These are phyloP conservation scores for Exsudoporus frostii DNA, from an alignment of 768 basidiomycete species.

Conservation along the genomic window DNA sequence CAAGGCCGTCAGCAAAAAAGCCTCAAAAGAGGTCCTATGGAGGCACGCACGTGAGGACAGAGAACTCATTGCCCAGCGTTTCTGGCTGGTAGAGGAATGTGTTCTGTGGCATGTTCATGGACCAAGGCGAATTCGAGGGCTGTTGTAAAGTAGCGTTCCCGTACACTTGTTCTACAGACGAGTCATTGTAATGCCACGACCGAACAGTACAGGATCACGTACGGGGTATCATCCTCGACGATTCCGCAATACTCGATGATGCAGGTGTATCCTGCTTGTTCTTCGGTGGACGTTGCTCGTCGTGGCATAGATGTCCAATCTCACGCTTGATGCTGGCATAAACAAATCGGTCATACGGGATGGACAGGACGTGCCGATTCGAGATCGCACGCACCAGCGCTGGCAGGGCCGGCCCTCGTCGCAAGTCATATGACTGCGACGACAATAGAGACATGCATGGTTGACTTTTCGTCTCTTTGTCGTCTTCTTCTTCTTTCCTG, in stretches of 20 bases:
- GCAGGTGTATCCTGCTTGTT: constrained; percentile 39
- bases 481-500: constrained; percentile 40
- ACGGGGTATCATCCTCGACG: constrained; percentile 34
- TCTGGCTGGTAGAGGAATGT: constrained; percentile 71
- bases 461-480: constrained; percentile 81
- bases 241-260: constrained; percentile 28
- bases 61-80: constrained; percentile 77
- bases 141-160: constrained; percentile 17
- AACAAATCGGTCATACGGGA: constrained; percentile 4
- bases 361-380: constrained; percentile 3
- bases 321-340: constrained; percentile 84
- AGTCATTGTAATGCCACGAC: neutral
- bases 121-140: constrained; percentile 46
- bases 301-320: constrained; percentile 92
- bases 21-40: neutral
- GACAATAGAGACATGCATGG: constrained; percentile 91
- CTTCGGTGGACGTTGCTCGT: constrained; percentile 64
- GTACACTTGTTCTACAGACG: constrained; percentile 23
- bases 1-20: neutral
- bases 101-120: constrained; percentile 47
- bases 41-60: constrained; percentile 63
- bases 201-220: neutral
- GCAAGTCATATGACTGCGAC: constrained; percentile 90
- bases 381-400: constrained; percentile 69
- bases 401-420: constrained; percentile 89